A percentile compares a stretch with the other conserved stretches of the same genome.
Conservation (phyloP, 2,329 filamentous ascomycete species). For the Ceratocystis albifundus region DNA sequence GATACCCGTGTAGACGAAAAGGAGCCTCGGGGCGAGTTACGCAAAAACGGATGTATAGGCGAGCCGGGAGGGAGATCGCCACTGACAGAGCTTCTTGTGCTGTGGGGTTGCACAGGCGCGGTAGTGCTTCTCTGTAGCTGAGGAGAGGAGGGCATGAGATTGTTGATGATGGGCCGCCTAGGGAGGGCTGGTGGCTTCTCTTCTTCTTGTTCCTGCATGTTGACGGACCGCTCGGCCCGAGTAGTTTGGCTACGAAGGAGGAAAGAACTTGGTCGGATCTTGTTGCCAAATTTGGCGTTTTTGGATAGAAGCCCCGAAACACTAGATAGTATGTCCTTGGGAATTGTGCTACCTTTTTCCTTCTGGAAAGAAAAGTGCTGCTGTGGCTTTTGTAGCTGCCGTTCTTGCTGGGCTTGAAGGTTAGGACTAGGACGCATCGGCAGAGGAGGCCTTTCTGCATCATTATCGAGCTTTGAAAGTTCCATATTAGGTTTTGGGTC, state of each 20-base stretch:
- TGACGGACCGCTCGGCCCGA: background rate
- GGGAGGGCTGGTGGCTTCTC: conserved; percentile 13
- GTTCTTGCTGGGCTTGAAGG: background rate
- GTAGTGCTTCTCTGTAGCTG: conserved; percentile 20
- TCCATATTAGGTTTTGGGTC: background rate
- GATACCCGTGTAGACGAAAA: conserved; percentile 1
- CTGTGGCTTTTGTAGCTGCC: background rate
- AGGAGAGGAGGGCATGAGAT: background rate
- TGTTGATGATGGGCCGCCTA: conserved; percentile 18
- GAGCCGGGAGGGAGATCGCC: background rate
- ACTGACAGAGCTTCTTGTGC: background rate
- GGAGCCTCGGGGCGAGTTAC: background rate
- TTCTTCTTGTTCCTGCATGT: conserved; percentile 7
- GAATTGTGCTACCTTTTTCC: background rate
- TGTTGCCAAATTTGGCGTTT: background rate
- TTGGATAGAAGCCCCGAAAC: background rate
- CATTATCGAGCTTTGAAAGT: background rate
- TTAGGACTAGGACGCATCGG: background rate
- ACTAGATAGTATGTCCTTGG: background rate
- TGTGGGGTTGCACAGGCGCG: conserved; percentile 8
- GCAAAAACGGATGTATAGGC: conserved; percentile 20
- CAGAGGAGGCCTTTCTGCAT: background rate
- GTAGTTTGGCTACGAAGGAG: conserved; percentile 16
- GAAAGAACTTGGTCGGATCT: background rate
- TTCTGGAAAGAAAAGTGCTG: background rate